A percentile compares a stretch with the other conserved stretches of the same genome.
These are phyloP conservation scores for Phaffomyces antillensis DNA, from an alignment of 805 yeast genomes.

Conservation along the genomic window DNA sequence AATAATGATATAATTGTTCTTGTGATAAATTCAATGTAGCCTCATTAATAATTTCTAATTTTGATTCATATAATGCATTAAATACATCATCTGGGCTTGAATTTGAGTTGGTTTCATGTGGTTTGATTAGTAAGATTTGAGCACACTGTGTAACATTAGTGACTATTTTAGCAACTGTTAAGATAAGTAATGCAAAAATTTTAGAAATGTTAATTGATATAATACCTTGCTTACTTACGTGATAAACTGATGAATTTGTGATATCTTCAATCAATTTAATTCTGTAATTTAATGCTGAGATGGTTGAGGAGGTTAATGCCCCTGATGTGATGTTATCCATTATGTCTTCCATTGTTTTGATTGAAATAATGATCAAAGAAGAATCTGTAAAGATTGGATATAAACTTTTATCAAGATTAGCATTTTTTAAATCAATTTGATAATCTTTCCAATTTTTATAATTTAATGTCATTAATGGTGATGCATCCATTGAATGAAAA, in stretches of 20 bases:
- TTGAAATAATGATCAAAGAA: constrained; percentile 23
- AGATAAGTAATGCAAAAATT: constrained; percentile 27
- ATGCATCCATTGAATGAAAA: constrained; percentile 14
- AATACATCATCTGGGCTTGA: constrained; percentile 22
- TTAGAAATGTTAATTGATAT: constrained; percentile 30
- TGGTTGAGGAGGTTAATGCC: constrained; percentile 19
- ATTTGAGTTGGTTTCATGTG: constrained; percentile 24
- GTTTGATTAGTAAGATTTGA: constrained; percentile 30
- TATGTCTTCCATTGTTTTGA: constrained; percentile 27
- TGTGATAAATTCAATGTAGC: constrained; percentile 13
- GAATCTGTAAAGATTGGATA: constrained; percentile 21
- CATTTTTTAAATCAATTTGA: constrained; percentile 10
- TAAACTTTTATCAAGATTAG: constrained; percentile 2
- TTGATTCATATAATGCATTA: constrained; percentile 20
- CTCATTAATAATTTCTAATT: constrained; percentile 14
- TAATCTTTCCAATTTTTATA: constrained; percentile 16
- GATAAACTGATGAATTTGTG: constrained; percentile 14
- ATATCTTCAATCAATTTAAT: constrained; percentile 18
- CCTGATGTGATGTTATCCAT: constrained; percentile 27
- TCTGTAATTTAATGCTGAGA: constrained; percentile 20
- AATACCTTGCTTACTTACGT: constrained; percentile 20
- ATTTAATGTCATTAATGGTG: constrained; percentile 6
- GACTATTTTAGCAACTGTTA: constrained; percentile 23
- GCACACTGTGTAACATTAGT: constrained; percentile 26
- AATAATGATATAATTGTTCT: constrained; percentile 26